Conservation (phyloP, 768 basidiomycete species). For the Mycena filopes region DNA sequence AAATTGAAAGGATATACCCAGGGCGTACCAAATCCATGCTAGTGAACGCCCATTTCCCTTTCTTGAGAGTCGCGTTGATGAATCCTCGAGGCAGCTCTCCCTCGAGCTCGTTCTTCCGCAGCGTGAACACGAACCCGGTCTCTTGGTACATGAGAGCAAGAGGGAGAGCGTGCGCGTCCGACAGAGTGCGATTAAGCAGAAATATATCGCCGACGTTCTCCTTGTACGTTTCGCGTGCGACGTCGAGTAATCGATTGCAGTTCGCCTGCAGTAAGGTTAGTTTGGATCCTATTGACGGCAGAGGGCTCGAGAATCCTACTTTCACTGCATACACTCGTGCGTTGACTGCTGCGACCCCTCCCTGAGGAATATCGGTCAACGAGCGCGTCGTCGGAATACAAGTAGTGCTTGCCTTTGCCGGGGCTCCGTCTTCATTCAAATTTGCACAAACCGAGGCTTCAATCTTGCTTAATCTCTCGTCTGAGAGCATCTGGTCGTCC, state of each 20-base stretch:
- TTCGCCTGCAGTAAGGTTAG: slow-evolving; percentile 61
- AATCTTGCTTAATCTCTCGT: slow-evolving; percentile 75
- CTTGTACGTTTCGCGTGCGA: slow-evolving; percentile 93
- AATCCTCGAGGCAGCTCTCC: slow-evolving; percentile 77
- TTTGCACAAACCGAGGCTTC: slow-evolving; percentile 65
- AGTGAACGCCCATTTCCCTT: slow-evolving; percentile 79
- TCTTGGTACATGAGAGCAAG: slow-evolving; percentile 78
- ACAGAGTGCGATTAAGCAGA: slow-evolving; percentile 66
- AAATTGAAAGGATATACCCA: background rate
- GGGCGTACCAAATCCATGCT: slow-evolving; percentile 81
- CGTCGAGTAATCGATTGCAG: slow-evolving; percentile 86
- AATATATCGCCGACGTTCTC: slow-evolving; percentile 93
- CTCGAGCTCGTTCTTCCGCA: slow-evolving; percentile 76
- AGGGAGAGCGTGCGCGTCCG: slow-evolving; percentile 72
- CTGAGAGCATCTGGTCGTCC: slow-evolving; percentile 70
- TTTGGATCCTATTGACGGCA: background rate
- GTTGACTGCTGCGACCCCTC: slow-evolving; percentile 79
- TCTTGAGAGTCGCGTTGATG: slow-evolving; percentile 72
- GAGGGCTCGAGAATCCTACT: slow-evolving; percentile 42
- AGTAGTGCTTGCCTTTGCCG: slow-evolving; percentile 66
- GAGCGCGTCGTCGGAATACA: background rate
- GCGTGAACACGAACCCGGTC: slow-evolving; percentile 74
- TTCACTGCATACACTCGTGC: slow-evolving; percentile 91
- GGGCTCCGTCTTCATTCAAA: slow-evolving; percentile 77
- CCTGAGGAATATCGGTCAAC: slow-evolving; percentile 49